Conservation (phyloP, 805 yeast genomes). For the Sungouiozyma ichnusensis region DNA sequence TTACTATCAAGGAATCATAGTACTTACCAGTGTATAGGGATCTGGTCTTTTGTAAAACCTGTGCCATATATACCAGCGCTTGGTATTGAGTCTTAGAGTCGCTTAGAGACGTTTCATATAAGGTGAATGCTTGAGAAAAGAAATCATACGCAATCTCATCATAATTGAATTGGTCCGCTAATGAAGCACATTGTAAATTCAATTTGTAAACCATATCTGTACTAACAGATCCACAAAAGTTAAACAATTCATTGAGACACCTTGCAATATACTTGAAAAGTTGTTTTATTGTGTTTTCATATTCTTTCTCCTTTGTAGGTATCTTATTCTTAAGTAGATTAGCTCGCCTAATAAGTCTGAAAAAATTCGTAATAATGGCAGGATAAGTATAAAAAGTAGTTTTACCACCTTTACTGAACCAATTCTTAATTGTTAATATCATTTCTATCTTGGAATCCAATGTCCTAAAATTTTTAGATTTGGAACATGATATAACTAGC, state of each 20-base stretch:
- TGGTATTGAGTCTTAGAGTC: conserved; percentile 46
- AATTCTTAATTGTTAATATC: conserved; percentile 27
- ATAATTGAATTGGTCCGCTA: conserved; percentile 68
- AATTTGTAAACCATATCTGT: conserved; percentile 30
- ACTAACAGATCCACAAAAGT: conserved; percentile 20
- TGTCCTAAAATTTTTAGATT: conserved; percentile 5
- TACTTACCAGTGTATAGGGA: conserved; percentile 33
- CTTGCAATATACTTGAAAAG: conserved; percentile 69
- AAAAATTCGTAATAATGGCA: conserved; percentile 52
- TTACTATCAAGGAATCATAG: conserved; percentile 73
- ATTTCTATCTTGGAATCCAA: conserved; percentile 27
- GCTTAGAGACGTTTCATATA: conserved; percentile 59
- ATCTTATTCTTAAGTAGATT: conserved; percentile 17
- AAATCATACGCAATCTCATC: conserved; percentile 78
- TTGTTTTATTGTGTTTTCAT: conserved; percentile 30
- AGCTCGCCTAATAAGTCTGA: conserved; percentile 48
- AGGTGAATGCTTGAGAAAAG: conserved; percentile 75
- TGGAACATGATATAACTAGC: conserved; percentile 30
- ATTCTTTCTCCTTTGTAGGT: conserved; percentile 11
- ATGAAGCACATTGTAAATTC: conserved; percentile 54
- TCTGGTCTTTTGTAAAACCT: conserved; percentile 42
- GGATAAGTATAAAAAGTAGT: conserved; percentile 65
- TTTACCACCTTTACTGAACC: conserved; percentile 32
- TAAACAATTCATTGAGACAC: conserved; percentile 55
- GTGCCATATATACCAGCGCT: conserved; percentile 40